A percentile compares a stretch with the other conserved stretches of the same genome.
phyloP scores from a whole-genome alignment of 208 protist genomes.

The Angomonas desouzai region DNA sequence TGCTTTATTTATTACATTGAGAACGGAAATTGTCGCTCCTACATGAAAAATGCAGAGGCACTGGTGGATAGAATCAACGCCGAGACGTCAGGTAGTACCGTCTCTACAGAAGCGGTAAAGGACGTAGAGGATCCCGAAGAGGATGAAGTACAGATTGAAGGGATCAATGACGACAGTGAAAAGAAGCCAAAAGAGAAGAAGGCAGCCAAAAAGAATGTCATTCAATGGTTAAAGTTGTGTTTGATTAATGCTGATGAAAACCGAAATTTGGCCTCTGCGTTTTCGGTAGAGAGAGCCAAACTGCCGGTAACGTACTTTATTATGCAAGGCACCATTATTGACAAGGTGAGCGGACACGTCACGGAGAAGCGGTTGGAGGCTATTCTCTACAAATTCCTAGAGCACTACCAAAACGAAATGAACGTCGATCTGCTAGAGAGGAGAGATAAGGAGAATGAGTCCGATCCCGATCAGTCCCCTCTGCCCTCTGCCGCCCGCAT shows the following conservation, averaged over 20 bases:
- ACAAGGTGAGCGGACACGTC: slow-evolving; percentile 68
- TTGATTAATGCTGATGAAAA: slow-evolving; percentile 86
- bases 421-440: slow-evolving; percentile 73
- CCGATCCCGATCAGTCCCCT: slow-evolving; percentile 20
- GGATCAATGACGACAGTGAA: not conserved
- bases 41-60: slow-evolving; percentile 51
- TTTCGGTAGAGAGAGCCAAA: slow-evolving; percentile 80
- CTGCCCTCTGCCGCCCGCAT: slow-evolving; percentile 61
- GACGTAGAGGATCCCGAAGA: slow-evolving; percentile 13
- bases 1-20: slow-evolving; percentile 80
- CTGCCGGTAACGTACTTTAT: slow-evolving; percentile 87
- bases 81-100: not conserved
- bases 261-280: slow-evolving; percentile 79
- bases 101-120: not conserved
- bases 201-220: slow-evolving; percentile 10
- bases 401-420: slow-evolving; percentile 84
- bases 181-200: not conserved
- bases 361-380: slow-evolving; percentile 44
- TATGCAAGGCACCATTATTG: slow-evolving; percentile 87
- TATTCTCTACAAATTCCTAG: slow-evolving; percentile 78
- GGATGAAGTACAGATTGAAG: not conserved
- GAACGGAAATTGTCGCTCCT: slow-evolving; percentile 58
- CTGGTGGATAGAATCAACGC: slow-evolving; percentile 72
- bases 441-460: slow-evolving; percentile 4
- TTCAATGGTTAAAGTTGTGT: slow-evolving; percentile 77